These are phyloP conservation scores for Solanum lignicaule DNA, from an alignment of 257 asterid genomes.

Conservation along the genomic window DNA sequence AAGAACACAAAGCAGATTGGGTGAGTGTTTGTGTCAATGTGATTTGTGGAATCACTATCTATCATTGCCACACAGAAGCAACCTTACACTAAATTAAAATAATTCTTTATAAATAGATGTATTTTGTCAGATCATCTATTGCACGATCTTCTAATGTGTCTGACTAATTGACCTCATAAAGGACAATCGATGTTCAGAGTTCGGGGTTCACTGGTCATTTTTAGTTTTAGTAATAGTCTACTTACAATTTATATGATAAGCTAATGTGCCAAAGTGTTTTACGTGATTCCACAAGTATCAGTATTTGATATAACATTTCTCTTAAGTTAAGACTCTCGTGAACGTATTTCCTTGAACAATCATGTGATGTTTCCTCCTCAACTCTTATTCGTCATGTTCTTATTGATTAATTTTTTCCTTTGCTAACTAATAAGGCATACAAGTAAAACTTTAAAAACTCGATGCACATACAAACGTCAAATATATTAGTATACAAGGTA, in stretches of 20 bases:
- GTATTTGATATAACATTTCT: not conserved
- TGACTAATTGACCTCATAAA: not conserved
- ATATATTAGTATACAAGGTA: not conserved
- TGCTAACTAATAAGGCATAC: not conserved
- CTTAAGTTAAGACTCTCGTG: not conserved
- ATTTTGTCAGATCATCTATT: not conserved
- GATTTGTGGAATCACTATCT: not conserved
- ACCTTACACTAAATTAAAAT: not conserved
- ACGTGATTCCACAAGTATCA: not conserved
- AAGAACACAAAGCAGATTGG: too few relatives aligned
- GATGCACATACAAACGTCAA: not conserved
- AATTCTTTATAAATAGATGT: not conserved
- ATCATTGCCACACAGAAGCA: not conserved
- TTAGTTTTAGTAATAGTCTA: not conserved
- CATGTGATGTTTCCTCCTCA: not conserved
- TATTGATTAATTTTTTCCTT: not conserved
- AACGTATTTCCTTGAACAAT: not conserved
- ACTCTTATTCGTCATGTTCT: not conserved
- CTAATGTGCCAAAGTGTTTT: not conserved
- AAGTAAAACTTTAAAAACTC: not conserved
- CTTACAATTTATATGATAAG: not conserved
- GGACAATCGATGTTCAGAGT: not conserved
- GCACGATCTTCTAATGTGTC: not conserved
- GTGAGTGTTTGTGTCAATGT: not conserved
- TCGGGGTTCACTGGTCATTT: not conserved